These are phyloP conservation scores for Hemisphaericaspora nanyangensis DNA, from an alignment of 805 yeast species.

Conservation along the genomic window DNA sequence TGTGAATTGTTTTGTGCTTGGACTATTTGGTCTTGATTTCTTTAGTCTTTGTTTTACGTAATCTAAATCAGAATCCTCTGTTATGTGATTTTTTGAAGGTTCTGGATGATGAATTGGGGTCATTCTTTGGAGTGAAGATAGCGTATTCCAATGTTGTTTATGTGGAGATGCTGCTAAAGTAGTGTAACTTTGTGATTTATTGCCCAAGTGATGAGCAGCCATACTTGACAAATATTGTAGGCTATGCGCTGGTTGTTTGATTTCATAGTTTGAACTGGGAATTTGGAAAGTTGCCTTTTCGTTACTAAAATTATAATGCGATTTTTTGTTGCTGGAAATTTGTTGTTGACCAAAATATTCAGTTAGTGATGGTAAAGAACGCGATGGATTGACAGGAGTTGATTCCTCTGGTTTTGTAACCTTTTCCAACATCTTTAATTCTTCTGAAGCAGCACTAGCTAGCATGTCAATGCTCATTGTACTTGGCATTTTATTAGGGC, in stretches of 20 bases:
- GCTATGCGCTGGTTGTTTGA: conserved; percentile 10
- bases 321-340: conserved; percentile 10
- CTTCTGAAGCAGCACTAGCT: conserved; percentile 55
- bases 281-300: conserved; percentile 9
- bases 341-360: conserved; percentile 37
- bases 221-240: conserved; percentile 24
- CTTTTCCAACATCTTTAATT: conserved; percentile 40
- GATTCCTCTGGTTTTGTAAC: not conserved
- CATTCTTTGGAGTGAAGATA: conserved; percentile 57
- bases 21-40: conserved; percentile 50
- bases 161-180: conserved; percentile 9
- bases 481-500: conserved; percentile 1
- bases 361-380: conserved; percentile 49
- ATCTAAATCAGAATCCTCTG: conserved; percentile 46
- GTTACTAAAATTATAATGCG: not conserved
- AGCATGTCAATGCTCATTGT: conserved; percentile 39
- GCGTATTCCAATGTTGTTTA: conserved; percentile 19
- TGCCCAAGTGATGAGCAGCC: conserved; percentile 13
- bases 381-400: conserved; percentile 21
- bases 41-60: conserved; percentile 43
- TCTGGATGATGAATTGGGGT: conserved; percentile 44
- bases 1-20: conserved; percentile 33
- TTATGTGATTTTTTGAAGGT: conserved; percentile 10
- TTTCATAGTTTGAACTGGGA: conserved; percentile 2
- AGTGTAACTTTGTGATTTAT: conserved; percentile 12